phyloP scores from a whole-genome alignment of 192 early-diverging fungal species.

The Linnemannia schmuckeri region DNA sequence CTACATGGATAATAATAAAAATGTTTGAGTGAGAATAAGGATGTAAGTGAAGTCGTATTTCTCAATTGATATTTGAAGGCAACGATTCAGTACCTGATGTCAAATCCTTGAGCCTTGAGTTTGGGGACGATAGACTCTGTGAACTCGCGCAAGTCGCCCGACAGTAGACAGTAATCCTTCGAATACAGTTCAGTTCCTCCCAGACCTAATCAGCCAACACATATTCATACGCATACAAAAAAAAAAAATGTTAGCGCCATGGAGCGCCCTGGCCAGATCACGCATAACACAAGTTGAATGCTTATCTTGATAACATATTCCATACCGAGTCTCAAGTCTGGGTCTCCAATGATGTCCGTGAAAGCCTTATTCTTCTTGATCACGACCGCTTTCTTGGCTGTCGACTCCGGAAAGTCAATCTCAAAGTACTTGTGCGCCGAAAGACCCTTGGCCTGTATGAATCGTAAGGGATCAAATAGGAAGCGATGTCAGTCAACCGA shows the following conservation, averaged over 20 bases:
- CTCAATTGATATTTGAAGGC: too few relatives aligned
- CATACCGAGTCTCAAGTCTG: constrained; percentile 55
- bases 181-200: constrained; percentile 84
- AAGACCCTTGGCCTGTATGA: constrained; percentile 32
- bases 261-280: neutral
- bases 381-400: constrained; percentile 78
- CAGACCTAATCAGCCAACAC: constrained; percentile 43
- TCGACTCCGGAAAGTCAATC: constrained; percentile 93
- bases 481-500: neutral
- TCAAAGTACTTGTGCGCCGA: constrained; percentile 80
- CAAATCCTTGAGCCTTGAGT: constrained; percentile 68
- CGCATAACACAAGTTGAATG: neutral
- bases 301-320: neutral
- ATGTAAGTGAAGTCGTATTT: too few relatives aligned
- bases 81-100: constrained; percentile 62
- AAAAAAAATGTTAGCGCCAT: neutral
- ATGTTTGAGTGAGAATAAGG: neutral
- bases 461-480: neutral
- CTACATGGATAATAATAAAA: constrained; percentile 36
- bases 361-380: constrained; percentile 66
- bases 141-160: constrained; percentile 87
- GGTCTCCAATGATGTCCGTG: constrained; percentile 49
- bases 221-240: neutral
- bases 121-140: constrained; percentile 66
- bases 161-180: constrained; percentile 76